Evolutionary conservation across 805 yeast genomes (phyloP).

Genomic region (Lipomyces anomalus): DNA sequence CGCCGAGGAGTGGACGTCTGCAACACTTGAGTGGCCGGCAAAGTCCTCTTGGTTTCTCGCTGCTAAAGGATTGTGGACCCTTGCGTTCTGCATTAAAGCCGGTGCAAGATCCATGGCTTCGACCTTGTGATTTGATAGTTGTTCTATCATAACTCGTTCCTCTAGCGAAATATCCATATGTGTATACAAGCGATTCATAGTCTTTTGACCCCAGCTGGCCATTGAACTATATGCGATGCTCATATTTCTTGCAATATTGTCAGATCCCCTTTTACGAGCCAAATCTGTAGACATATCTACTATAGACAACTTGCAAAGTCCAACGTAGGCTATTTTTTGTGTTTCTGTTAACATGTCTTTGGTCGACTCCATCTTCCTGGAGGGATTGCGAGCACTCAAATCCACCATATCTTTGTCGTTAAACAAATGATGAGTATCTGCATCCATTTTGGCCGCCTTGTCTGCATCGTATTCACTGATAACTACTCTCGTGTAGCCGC

Average conservation of each 20-base stretch:
- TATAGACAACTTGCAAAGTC: constrained; percentile 67
- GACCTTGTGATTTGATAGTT: constrained; percentile 76
- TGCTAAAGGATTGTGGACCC: constrained; percentile 46
- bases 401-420: constrained; percentile 35
- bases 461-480: constrained; percentile 80
- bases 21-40: not conserved
- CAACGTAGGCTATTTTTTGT: constrained; percentile 88
- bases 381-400: constrained; percentile 37
- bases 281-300: constrained; percentile 79
- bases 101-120: constrained; percentile 64
- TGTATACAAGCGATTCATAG: constrained; percentile 64
- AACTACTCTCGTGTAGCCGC: constrained; percentile 83
- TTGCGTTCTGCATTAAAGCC: constrained; percentile 50
- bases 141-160: constrained; percentile 83
- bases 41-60: not conserved
- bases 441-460: constrained; percentile 48
- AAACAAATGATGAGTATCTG: constrained; percentile 52
- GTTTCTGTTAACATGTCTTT: constrained; percentile 72
- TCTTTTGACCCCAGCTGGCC: constrained; percentile 76
- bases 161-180: constrained; percentile 72
- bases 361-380: constrained; percentile 71
- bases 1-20: not conserved
- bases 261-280: constrained; percentile 49
- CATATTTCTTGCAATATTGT: constrained; percentile 52
- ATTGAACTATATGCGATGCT: constrained; percentile 67